Evolutionary conservation across 352 stramenopile genomes (phyloP).

Genomic region (Plasmopara muralis): DNA sequence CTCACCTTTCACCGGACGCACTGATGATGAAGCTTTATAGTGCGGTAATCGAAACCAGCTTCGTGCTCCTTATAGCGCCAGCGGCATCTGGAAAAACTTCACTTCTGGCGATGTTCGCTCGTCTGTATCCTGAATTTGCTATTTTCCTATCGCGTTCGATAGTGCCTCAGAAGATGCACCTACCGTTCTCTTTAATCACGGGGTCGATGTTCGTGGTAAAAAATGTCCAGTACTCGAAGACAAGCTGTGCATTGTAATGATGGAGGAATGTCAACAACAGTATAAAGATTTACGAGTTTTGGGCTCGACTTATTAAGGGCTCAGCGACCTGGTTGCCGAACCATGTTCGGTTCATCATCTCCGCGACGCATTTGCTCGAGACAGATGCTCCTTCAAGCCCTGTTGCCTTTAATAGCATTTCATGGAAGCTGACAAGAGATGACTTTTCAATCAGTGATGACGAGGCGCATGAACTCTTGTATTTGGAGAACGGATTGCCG

Average conservation of each 20-base stretch:
- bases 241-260: slow-evolving; percentile 6
- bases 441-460: slow-evolving; percentile 15
- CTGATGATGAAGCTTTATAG: no score
- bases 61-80: slow-evolving; percentile 5
- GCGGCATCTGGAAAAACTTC: slow-evolving; percentile 5
- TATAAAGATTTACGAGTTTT: slow-evolving; percentile 11
- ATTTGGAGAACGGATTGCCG: slow-evolving; percentile 9
- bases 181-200: background rate
- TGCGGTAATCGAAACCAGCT: no score
- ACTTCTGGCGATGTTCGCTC: slow-evolving; percentile 11
- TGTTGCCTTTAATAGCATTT: slow-evolving; percentile 5
- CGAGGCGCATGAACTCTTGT: slow-evolving; percentile 6
- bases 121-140: slow-evolving; percentile 6
- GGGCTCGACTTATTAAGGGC: slow-evolving; percentile 3
- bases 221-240: background rate
- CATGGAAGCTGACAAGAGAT: slow-evolving; percentile 9
- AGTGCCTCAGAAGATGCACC: no score
- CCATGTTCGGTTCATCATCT: slow-evolving; percentile 10
- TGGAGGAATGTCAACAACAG: slow-evolving; percentile 10
- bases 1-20: no score
- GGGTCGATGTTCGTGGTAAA: background rate
- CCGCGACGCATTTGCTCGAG: slow-evolving; percentile 9
- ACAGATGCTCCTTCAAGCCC: background rate
- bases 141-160: slow-evolving; percentile 3
- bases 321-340: slow-evolving; percentile 2